Conservation (phyloP, 2,329 filamentous ascomycete genomes). For the Fusarium siculi region DNA sequence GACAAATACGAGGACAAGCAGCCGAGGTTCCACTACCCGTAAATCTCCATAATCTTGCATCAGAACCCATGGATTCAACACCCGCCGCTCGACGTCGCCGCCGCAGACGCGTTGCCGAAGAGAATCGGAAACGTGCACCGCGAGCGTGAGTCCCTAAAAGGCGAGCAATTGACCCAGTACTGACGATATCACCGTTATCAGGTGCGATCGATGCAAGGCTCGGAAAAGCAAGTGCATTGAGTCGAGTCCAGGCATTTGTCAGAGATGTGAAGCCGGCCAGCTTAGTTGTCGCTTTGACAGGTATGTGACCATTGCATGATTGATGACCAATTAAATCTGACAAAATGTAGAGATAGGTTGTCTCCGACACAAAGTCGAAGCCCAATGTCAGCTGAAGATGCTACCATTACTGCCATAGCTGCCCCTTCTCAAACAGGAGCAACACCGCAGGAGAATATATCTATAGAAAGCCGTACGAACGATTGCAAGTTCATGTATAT, state of each 20-base stretch:
- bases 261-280: neutral
- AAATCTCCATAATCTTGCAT: neutral
- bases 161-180: rapidly evolving
- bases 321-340: rapidly evolving
- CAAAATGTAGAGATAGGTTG: neutral
- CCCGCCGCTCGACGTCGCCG: neutral
- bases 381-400: neutral
- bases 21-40: neutral
- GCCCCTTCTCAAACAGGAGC: neutral
- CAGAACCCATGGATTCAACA: neutral
- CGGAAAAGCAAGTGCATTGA: conserved; percentile 1
- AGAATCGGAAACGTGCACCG: neutral
- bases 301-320: rapidly evolving
- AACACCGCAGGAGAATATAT: neutral
- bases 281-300: neutral
- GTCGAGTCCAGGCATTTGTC: neutral
- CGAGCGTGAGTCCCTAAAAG: neutral
- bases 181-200: neutral
- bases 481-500: rapidly evolving
- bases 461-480: neutral
- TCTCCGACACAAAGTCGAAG: neutral
- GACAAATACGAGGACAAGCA: neutral
- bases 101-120: conserved; percentile 1
- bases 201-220: conserved; percentile 2
- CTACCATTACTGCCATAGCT: neutral